phyloP scores from a whole-genome alignment of 148 eudicot genomes.

The Camellia japonica region DNA sequence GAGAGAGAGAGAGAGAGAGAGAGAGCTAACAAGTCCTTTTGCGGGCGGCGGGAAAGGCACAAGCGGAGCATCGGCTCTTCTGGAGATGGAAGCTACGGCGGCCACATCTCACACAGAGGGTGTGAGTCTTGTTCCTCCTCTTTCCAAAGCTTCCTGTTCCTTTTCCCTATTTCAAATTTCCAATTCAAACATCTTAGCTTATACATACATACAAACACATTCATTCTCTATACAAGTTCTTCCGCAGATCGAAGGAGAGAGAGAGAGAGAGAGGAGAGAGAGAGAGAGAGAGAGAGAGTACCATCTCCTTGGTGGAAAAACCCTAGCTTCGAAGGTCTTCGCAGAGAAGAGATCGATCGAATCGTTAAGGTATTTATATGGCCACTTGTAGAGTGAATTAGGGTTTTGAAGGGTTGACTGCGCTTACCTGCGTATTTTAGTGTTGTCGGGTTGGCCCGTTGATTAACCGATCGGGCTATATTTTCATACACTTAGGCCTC shows the following conservation, averaged over 20 bases:
- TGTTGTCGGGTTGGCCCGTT: too few relatives aligned
- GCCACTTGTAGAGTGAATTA: background rate
- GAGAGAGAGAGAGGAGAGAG: background rate
- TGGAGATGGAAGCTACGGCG: slow-evolving; percentile 36
- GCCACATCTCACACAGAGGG: slow-evolving; percentile 34
- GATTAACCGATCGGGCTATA: too few relatives aligned
- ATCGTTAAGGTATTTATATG: background rate
- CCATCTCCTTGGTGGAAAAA: slow-evolving; percentile 2
- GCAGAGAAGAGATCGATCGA: background rate
- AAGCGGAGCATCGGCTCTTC: slow-evolving; percentile 35
- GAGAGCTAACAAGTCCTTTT: slow-evolving; percentile 21
- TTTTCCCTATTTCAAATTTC: slow-evolving; percentile 19
- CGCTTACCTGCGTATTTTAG: too few relatives aligned
- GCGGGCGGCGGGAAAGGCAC: slow-evolving; percentile 34
- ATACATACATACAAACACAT: background rate
- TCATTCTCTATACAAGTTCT: background rate
- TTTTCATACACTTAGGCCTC: too few relatives aligned
- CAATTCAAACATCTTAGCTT: background rate
- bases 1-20: background rate
- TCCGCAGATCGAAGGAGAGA: background rate
- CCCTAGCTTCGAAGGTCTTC: background rate
- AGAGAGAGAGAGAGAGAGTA: background rate
- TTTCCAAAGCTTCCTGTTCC: slow-evolving; percentile 36
- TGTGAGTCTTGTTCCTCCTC: slow-evolving; percentile 42
- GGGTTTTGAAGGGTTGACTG: background rate